A percentile compares a stretch with the other conserved stretches of the same genome.
Conservation (phyloP, 139 green algal species). For the Chlamydomonas urium region DNA sequence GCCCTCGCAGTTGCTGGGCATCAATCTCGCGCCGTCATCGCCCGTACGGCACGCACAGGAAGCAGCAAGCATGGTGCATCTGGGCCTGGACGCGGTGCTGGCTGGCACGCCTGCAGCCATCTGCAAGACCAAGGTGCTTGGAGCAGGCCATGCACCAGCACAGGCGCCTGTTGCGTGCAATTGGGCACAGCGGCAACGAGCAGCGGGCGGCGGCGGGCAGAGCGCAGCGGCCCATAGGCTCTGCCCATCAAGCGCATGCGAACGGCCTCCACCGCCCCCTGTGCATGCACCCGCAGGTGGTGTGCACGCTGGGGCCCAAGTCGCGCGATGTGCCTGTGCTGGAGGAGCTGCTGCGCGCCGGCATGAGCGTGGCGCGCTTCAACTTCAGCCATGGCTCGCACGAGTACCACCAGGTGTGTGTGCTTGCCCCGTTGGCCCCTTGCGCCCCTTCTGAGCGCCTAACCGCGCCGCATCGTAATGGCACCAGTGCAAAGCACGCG, state of each 20-base stretch:
- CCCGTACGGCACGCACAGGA: too few species aligned
- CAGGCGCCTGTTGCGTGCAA: neutral
- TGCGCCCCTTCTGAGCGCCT: too few species aligned
- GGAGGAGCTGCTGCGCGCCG: conserved; percentile 82
- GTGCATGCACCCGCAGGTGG: conserved; percentile 69
- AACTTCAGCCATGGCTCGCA: conserved; percentile 95
- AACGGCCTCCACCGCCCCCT: neutral
- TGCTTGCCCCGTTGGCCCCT: too few species aligned
- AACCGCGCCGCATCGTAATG: too few species aligned
- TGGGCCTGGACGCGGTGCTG: conserved; percentile 69
- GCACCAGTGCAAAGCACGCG: too few species aligned
- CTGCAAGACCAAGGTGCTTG: conserved; percentile 65
- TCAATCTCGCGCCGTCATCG: too few species aligned
- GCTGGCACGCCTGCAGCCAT: conserved; percentile 49
- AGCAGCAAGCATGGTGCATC: conserved; percentile 17
- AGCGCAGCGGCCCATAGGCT: neutral
- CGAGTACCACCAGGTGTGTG: conserved; percentile 91
- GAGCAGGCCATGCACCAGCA: neutral
- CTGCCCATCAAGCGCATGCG: neutral
- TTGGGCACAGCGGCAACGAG: neutral
- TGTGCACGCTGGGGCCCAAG: conserved; percentile 91
- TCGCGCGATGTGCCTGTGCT: conserved; percentile 64
- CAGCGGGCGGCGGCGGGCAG: neutral
- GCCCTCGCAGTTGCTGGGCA: too few species aligned
- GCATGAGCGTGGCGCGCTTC: conserved; percentile 95